Base-by-base conservation (phyloP, 2,329 filamentous ascomycete genomes). In the Paecilomyces fulvus region DNA sequence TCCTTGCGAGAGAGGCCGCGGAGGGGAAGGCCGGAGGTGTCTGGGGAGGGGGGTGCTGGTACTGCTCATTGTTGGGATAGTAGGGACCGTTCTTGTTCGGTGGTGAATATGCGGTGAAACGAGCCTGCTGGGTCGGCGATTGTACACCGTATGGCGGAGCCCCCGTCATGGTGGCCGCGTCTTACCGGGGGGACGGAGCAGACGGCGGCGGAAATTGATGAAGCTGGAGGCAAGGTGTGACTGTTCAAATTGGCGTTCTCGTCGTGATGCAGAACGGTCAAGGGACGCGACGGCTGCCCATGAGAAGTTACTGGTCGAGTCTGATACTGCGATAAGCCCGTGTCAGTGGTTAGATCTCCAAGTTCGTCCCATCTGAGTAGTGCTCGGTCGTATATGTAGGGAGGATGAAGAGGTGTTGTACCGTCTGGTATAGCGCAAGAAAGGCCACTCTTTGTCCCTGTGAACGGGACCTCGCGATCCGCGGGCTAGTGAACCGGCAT, bases 81-180 rank as follows among this genome's bases (percentile, higher is more conserved):
- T 70, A 75, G 33, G 70, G 65, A 49, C 67, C 70, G 54, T 69
- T 71, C 61, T 76, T 74, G 59, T 66, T 71, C 49, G 74, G 70
- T 52, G 75, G 74, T 49, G 74, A 75, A 61, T 76, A 76, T 56
- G 67, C 66, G 58, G 72, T 66, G 63, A 70, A 74, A 55, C 69
- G 70, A 56, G 70, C 65, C 63, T 75, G 73, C 63, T 75, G 73
- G 57, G 74, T 72, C 56, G 75, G 74, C 62, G 75, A 77, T 63
- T 74, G 74, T 58, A 72, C 67, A 63, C 73, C 72, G 62, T 73
- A 76, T 58, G 75, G 74, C 61, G 74, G 73, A 69, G 68, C 71
- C 61, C 73, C 73, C 59, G 73, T 69, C 73, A 75, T 75, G 65
- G 63, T 72, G 70, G 64, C 65, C 65, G 65, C 64, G 64, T 66